Base-by-base conservation (phyloP, 1,284 basidiomycete genomes). In the Cutaneotrichosporon sp. region DNA sequence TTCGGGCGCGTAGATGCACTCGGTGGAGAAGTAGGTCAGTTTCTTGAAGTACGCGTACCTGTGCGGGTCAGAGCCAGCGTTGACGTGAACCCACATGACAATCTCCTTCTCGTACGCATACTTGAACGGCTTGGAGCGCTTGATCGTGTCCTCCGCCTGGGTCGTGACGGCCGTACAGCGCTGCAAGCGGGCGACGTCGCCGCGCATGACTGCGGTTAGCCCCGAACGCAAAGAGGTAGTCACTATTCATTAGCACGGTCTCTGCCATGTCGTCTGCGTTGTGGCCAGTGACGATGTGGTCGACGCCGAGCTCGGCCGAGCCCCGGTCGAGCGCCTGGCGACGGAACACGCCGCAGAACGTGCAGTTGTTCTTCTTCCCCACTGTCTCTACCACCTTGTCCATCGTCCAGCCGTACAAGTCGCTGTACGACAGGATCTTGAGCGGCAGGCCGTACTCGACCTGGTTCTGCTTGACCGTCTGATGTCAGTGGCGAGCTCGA, bases 51-150 rank as follows among this genome's bases (percentile, higher is more conserved):
- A 97, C 10, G 93, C 93, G 71, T 97, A 96, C 87, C 89, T 92
- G 58, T n/a, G 26, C 26, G 10, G 15, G 51, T 56, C 15, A 58
- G 50, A 35, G n/a, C 1, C 2, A 21, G 46, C n/a, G 17, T 21
- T 26, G 33, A 48, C 21, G 13, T 22, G 2, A 8, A 75, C 83
- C 60, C 61, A 90, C 93, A 99, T 97, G 60, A 99, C 94, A 42
- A 99, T 98, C 76, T 99, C 94, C 77, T 99, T 99, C 77, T 99
- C 96, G 69, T 98, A 98, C 0, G 92, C 87, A 67, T 97, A 93
- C 75, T 97, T 98, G 82, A 99, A 98, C 3, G 94, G 94, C 77
- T 99, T 99, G 56, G 89, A 93, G 43, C 96, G 83, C 72, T 86
- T 90, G 70, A 98, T 97, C 0, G 90, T 94, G 67, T 93, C 89